Conservation (phyloP, 257 asterid genomes). For the Mentha longifolia region DNA sequence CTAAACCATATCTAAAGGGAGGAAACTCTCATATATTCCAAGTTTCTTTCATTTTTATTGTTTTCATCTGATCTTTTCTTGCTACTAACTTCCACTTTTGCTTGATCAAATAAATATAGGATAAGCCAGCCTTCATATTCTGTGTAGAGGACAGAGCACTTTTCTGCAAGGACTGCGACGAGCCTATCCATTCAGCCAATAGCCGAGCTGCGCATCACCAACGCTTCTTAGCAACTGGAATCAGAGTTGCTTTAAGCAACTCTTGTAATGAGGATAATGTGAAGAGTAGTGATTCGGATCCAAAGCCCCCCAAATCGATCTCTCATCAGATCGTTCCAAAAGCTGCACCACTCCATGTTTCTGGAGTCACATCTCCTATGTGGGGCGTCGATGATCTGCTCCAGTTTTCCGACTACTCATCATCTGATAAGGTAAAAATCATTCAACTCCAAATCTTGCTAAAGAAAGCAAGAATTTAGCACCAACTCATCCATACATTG, state of each 20-base stretch:
- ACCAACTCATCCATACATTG: background rate
- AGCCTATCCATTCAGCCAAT: slow-evolving; percentile 81
- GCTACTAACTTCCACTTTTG: background rate
- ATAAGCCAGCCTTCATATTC: slow-evolving; percentile 90
- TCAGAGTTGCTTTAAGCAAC: slow-evolving; percentile 78
- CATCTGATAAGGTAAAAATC: slow-evolving; percentile 66
- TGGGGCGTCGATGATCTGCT: slow-evolving; percentile 90
- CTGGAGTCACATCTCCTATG: slow-evolving; percentile 55
- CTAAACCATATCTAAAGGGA: background rate
- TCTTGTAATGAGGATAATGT: slow-evolving; percentile 48
- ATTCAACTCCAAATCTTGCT: background rate
- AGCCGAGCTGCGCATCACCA: slow-evolving; percentile 85
- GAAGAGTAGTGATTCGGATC: slow-evolving; percentile 46
- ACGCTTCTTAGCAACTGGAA: slow-evolving; percentile 89
- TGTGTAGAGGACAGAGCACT: slow-evolving; percentile 98
- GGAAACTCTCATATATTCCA: background rate
- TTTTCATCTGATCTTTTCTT: background rate
- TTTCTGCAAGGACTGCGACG: slow-evolving; percentile 90
- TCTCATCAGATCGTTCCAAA: slow-evolving; percentile 43
- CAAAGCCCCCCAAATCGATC: slow-evolving; percentile 67
- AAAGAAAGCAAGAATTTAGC: background rate
- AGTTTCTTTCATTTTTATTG: background rate
- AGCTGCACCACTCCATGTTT: slow-evolving; percentile 45
- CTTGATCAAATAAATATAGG: slow-evolving; percentile 44
- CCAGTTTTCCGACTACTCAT: slow-evolving; percentile 70